These are phyloP conservation scores for Coemansia reversa DNA, from an alignment of 192 early-diverging fungal species.

Conservation along the genomic window DNA sequence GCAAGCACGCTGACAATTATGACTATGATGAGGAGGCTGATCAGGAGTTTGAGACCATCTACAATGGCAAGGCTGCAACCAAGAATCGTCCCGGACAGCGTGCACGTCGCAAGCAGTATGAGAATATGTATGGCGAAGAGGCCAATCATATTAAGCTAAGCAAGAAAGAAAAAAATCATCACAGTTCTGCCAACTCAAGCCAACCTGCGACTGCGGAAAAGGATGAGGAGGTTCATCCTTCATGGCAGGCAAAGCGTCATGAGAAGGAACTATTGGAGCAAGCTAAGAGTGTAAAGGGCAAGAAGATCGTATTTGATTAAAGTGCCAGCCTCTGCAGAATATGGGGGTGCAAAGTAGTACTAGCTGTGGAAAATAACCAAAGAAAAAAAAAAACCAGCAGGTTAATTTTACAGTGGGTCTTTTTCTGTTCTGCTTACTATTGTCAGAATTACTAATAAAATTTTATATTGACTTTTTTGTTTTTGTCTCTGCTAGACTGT, in stretches of 20 bases:
- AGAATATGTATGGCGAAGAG: conserved; percentile 56
- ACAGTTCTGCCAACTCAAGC: conserved; percentile 5
- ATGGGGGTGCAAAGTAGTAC: too few species aligned
- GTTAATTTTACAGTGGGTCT: not conserved
- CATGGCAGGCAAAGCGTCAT: conserved; percentile 51
- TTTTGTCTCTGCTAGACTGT: too few species aligned
- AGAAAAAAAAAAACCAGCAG: not conserved
- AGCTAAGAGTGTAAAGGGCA: conserved; percentile 56
- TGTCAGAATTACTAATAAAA: not conserved
- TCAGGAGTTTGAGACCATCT: conserved; percentile 55
- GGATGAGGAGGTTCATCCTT: conserved; percentile 31
- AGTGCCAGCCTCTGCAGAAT: not conserved
- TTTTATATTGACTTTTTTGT: too few species aligned
- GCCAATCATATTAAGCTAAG: conserved; percentile 60
- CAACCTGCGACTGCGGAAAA: not conserved
- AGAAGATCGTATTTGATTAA: conserved; percentile 52
- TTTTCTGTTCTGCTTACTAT: conserved; percentile 1
- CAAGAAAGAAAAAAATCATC: conserved; percentile 46
- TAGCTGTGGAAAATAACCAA: too few species aligned
- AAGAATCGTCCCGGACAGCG: conserved; percentile 63
- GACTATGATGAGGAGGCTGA: conserved; percentile 45
- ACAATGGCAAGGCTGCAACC: conserved; percentile 31
- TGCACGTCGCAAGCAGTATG: conserved; percentile 52
- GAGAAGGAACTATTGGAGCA: conserved; percentile 43
- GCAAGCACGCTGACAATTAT: conserved; percentile 15